These are phyloP conservation scores for Phytophthora foliorum DNA, from an alignment of 352 stramenopile species.

Conservation along the genomic window DNA sequence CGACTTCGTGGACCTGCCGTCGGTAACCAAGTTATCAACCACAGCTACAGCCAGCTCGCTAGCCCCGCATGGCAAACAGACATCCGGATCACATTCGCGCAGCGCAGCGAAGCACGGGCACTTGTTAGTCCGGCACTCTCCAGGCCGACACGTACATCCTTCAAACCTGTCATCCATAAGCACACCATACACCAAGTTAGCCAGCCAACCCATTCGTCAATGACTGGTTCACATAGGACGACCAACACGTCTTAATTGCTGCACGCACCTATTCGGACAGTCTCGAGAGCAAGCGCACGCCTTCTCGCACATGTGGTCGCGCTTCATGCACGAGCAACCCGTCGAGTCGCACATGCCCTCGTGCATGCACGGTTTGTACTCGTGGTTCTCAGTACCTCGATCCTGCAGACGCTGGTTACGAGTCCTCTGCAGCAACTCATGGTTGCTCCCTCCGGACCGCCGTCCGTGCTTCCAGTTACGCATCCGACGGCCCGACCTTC, in stretches of 20 bases:
- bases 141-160: slow-evolving; percentile 55
- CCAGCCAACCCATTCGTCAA: background rate
- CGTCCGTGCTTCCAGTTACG: slow-evolving; percentile 56
- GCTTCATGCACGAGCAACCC: slow-evolving; percentile 71
- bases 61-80: slow-evolving; percentile 56
- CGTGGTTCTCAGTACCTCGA: slow-evolving; percentile 59
- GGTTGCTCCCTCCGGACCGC: slow-evolving; percentile 54
- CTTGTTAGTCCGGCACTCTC: slow-evolving; percentile 54
- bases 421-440: slow-evolving; percentile 68
- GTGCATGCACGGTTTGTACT: slow-evolving; percentile 83
- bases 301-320: slow-evolving; percentile 57
- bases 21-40: too few species aligned
- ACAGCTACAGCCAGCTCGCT: slow-evolving; percentile 38
- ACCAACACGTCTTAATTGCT: background rate
- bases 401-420: slow-evolving; percentile 74
- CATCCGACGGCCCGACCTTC: slow-evolving; percentile 25
- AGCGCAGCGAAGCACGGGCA: slow-evolving; percentile 63
- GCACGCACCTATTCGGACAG: slow-evolving; percentile 54
- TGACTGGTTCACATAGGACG: too few species aligned
- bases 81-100: slow-evolving; percentile 68
- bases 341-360: slow-evolving; percentile 64
- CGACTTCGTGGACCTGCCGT: background rate
- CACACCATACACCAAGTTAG: background rate
- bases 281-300: slow-evolving; percentile 52
- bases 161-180: slow-evolving; percentile 46